Evolutionary conservation across 139 green algal species (phyloP).

Genomic region (Gonium pectorale): DNA sequence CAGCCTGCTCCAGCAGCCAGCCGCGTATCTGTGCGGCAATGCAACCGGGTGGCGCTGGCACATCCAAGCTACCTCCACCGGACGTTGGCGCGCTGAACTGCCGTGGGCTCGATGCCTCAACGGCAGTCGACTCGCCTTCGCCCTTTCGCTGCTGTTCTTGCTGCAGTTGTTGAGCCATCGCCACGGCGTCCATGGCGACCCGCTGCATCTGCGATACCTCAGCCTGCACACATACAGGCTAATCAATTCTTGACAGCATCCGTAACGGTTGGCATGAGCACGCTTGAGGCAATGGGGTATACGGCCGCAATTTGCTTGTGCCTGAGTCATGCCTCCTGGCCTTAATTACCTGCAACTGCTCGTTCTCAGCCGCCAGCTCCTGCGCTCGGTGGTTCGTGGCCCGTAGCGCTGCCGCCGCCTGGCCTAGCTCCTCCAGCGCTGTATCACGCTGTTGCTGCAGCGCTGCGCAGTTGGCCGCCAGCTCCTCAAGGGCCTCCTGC

Average conservation of each 20-base stretch:
- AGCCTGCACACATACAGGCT: neutral
- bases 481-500: slow-evolving; percentile 1
- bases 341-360: slow-evolving; percentile 8
- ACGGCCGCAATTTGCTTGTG: too few species aligned
- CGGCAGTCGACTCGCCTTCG: too few species aligned
- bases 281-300: too few species aligned
- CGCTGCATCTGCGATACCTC: neutral
- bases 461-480: slow-evolving; percentile 12
- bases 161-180: neutral
- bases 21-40: too few species aligned
- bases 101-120: too few species aligned
- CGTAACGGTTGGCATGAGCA: too few species aligned
- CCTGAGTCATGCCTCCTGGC: too few species aligned
- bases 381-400: neutral
- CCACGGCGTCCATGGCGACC: neutral
- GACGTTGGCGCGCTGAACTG: too few species aligned
- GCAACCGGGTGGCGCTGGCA: too few species aligned
- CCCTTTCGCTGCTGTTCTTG: neutral
- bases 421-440: neutral
- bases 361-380: neutral
- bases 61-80: too few species aligned
- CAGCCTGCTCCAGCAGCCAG: too few species aligned
- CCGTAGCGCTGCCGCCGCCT: neutral
- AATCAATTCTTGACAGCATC: too few species aligned
- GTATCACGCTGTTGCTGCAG: slow-evolving; percentile 5